Evolutionary conservation across 257 asterid species (phyloP).

Genomic region (Parsonsia alboflavescens): DNA sequence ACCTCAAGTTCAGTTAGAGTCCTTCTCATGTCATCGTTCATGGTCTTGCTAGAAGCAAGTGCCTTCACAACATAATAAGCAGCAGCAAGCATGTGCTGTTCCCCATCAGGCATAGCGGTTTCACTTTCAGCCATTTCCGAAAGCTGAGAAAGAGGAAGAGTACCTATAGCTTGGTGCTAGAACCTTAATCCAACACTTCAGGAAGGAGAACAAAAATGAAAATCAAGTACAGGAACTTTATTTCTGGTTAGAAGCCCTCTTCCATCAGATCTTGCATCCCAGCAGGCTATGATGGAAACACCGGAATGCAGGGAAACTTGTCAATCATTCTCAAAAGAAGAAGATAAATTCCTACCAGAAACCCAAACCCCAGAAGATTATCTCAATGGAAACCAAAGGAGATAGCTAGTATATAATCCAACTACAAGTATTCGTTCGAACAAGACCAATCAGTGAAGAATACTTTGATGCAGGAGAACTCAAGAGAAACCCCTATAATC

Average conservation of each 20-base stretch:
- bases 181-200: not conserved
- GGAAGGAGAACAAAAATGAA: not conserved
- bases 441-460: not conserved
- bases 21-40: constrained; percentile 33
- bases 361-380: not conserved
- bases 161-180: not conserved
- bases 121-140: constrained; percentile 28
- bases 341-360: not conserved
- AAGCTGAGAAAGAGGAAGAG: not conserved
- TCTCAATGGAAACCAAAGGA: not conserved
- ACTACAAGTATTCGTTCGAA: not conserved
- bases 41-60: constrained; percentile 39
- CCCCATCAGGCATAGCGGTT: constrained; percentile 34
- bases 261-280: not conserved
- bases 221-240: not conserved
- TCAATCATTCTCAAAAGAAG: not conserved
- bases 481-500: not conserved
- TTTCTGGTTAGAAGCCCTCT: not conserved
- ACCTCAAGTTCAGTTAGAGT: constrained; percentile 59
- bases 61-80: constrained; percentile 52
- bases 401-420: not conserved
- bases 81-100: constrained; percentile 62
- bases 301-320: not conserved
- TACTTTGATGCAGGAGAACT: not conserved
- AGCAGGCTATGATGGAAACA: not conserved